Evolutionary conservation across 257 asterid genomes (phyloP).

Genomic region (Gentiana dahurica): DNA sequence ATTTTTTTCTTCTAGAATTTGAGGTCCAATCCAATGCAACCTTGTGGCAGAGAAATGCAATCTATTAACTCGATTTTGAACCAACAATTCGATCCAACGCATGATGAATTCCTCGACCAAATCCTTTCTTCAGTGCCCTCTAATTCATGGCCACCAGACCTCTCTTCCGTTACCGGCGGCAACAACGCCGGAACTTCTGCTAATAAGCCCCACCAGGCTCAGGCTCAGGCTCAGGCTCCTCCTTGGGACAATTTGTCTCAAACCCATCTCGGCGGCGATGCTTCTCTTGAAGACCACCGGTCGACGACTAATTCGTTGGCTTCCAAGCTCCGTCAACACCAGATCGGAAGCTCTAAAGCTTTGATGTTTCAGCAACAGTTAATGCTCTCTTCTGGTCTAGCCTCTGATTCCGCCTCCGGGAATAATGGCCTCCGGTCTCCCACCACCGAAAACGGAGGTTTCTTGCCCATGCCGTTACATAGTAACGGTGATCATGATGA

Average conservation of each 20-base stretch:
- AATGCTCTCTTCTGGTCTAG: slow-evolving; percentile 43
- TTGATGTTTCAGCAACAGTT: slow-evolving; percentile 67
- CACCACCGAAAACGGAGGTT: slow-evolving; percentile 6
- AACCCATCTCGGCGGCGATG: slow-evolving; percentile 1
- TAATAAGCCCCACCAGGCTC: background rate
- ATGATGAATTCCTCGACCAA: slow-evolving; percentile 73
- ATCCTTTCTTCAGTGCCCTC: slow-evolving; percentile 61
- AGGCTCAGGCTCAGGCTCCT: slow-evolving; percentile 2
- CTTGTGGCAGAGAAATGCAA: slow-evolving; percentile 33
- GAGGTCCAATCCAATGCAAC: slow-evolving; percentile 12
- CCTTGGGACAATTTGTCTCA: slow-evolving; percentile 30
- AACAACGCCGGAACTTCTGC: too few species aligned
- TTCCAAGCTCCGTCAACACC: slow-evolving; percentile 58
- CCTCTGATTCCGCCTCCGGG: slow-evolving; percentile 13
- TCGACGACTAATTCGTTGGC: slow-evolving; percentile 17
- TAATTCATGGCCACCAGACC: slow-evolving; percentile 18
- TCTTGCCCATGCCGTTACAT: slow-evolving; percentile 21
- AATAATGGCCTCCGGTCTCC: slow-evolving; percentile 37
- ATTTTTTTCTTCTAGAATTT: too few species aligned
- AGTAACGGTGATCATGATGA: slow-evolving; percentile 29
- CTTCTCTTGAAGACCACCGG: slow-evolving; percentile 17
- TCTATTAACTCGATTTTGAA: slow-evolving; percentile 42
- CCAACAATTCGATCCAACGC: slow-evolving; percentile 58
- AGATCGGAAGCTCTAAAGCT: slow-evolving; percentile 57
- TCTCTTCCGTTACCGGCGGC: slow-evolving; percentile 3